Conservation (phyloP, 371 early-diverging fungal genomes). For the Haplosporangium sp. region DNA sequence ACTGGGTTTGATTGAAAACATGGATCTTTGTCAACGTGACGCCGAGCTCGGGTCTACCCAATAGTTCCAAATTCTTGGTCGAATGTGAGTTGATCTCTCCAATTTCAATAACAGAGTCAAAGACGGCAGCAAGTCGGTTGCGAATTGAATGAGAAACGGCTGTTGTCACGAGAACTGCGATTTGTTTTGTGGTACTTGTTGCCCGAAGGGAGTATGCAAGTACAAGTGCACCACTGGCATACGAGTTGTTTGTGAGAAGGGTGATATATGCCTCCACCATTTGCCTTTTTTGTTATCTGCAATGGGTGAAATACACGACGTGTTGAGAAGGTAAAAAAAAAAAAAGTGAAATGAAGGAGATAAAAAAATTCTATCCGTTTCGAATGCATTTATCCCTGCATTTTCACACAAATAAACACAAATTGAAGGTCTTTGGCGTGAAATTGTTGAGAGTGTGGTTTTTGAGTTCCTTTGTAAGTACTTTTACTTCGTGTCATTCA, state of each 20-base stretch:
- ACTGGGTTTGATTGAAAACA: conserved; percentile 79
- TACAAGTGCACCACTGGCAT: conserved; percentile 89
- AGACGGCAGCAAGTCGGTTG: conserved; percentile 62
- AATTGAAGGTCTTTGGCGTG: background rate
- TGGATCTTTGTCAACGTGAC: conserved; percentile 92
- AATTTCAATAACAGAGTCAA: conserved; percentile 78
- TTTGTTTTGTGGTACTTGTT: conserved; percentile 66
- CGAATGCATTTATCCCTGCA: background rate
- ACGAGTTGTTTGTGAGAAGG: conserved; percentile 57
- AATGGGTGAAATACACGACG: too few relatives aligned
- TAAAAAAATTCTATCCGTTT: background rate
- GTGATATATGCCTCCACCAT: too few relatives aligned
- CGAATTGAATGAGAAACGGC: conserved; percentile 60
- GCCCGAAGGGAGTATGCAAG: conserved; percentile 82
- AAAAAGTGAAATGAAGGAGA: background rate
- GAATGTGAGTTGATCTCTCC: conserved; percentile 66
- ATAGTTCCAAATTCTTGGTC: conserved; percentile 68
- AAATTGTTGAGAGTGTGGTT: too few relatives aligned
- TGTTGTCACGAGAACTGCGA: conserved; percentile 80
- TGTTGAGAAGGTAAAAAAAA: background rate
- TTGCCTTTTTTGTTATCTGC: too few relatives aligned
- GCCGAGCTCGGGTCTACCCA: conserved; percentile 92
- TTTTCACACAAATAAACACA: background rate
- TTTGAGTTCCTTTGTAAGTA: too few relatives aligned
- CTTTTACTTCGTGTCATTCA: too few relatives aligned